These are phyloP conservation scores for Pyrenophora teres DNA, from an alignment of 2,329 filamentous ascomycete genomes.

Conservation along the genomic window DNA sequence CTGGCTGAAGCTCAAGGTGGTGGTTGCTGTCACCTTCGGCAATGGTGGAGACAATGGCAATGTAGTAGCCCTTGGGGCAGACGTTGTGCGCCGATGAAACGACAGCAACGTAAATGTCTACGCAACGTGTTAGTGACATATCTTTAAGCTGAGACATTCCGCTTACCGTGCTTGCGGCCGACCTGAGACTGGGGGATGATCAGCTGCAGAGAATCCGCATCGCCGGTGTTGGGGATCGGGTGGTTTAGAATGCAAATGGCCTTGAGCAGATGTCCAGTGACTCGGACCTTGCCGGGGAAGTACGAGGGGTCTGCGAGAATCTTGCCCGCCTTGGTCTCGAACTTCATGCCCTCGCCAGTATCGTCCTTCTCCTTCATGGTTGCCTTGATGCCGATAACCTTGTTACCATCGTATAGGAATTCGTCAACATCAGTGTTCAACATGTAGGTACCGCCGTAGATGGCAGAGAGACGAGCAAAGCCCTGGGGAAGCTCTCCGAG, in stretches of 20 bases:
- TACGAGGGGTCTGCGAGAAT: conserved; percentile 96
- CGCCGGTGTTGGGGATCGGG: conserved; percentile 85
- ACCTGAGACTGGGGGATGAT: conserved; percentile 99
- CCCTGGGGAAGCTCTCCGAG: conserved; percentile 96
- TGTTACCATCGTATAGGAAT: conserved; percentile 79
- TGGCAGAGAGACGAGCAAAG: conserved; percentile 94
- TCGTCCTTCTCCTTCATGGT: conserved; percentile 91
- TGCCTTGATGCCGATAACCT: conserved; percentile 94
- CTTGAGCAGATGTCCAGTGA: conserved; percentile 88
- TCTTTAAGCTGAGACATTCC: not conserved
- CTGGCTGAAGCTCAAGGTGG: conserved; percentile 90
- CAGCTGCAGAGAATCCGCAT: conserved; percentile 87
- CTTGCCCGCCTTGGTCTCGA: conserved; percentile 93
- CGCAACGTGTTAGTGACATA: conserved; percentile 14
- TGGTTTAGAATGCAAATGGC: conserved; percentile 98
- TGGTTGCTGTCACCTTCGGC: conserved; percentile 91
- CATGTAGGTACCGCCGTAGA: conserved; percentile 99
- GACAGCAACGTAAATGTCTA: conserved; percentile 95
- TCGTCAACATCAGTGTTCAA: conserved; percentile 95
- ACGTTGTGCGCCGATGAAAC: conserved; percentile 97
- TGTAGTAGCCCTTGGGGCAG: conserved; percentile 98
- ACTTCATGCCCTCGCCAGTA: conserved; percentile 77
- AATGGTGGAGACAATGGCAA: conserved; percentile 97
- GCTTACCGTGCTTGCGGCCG: conserved; percentile 88
- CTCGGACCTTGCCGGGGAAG: conserved; percentile 86